phyloP scores from a whole-genome alignment of 352 stramenopile species.

The Pythium guiyangense region DNA sequence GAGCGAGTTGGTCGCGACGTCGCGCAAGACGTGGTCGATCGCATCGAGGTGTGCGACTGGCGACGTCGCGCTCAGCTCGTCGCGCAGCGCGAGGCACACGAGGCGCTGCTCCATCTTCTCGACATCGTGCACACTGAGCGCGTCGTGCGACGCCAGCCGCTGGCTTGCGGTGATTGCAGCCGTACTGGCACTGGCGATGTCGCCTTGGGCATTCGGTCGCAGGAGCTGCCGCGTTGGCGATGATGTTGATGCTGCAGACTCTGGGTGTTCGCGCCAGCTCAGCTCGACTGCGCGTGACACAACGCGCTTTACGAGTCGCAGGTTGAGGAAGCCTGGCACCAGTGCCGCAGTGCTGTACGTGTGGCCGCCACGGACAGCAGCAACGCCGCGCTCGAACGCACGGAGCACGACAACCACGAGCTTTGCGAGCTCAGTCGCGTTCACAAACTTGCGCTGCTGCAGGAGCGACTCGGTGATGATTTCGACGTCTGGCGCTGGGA shows the following conservation, averaged over 20 bases:
- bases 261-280: constrained; percentile 7
- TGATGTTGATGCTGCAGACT: neutral
- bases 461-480: constrained; percentile 42
- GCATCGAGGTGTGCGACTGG: constrained; percentile 19
- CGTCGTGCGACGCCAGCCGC: neutral
- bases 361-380: constrained; percentile 6
- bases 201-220: neutral
- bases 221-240: neutral
- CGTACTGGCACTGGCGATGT: neutral
- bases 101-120: constrained; percentile 34
- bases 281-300: constrained; percentile 21
- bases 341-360: neutral
- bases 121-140: constrained; percentile 15
- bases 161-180: neutral
- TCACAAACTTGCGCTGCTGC: constrained; percentile 25
- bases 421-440: constrained; percentile 25
- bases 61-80: constrained; percentile 18
- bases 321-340: constrained; percentile 3
- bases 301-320: constrained; percentile 18
- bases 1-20: constrained; percentile 26
- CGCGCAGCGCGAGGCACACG: constrained; percentile 35
- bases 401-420: constrained; percentile 26
- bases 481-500: constrained; percentile 33
- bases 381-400: constrained; percentile 24
- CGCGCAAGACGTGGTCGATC: constrained; percentile 38